These are phyloP conservation scores for Kitagawia praeruptora DNA, from an alignment of 129 eudicot species.

Conservation along the genomic window DNA sequence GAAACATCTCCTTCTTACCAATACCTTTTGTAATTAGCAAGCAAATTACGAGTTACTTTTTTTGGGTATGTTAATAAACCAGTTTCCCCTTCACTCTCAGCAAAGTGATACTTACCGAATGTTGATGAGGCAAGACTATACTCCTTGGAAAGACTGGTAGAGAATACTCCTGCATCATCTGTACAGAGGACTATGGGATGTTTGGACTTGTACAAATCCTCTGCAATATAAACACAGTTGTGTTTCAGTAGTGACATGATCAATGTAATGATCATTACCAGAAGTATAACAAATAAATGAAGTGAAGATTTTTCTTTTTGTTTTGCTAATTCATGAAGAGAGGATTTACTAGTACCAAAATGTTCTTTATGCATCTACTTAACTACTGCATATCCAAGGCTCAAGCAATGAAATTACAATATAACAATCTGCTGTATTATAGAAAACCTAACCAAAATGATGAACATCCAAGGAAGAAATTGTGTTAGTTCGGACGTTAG, in stretches of 20 bases:
- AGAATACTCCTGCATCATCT: constrained; percentile 85
- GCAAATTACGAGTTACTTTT: constrained; percentile 10
- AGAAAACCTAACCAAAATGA: constrained; percentile 68
- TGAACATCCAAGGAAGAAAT: constrained; percentile 72
- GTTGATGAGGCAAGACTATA: constrained; percentile 63
- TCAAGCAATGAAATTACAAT: neutral
- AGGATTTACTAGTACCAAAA: neutral
- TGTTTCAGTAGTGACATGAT: constrained; percentile 12
- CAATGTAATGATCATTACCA: neutral
- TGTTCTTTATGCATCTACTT: neutral
- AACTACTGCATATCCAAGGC: neutral
- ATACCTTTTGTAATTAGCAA: constrained; percentile 35
- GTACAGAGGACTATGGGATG: constrained; percentile 88
- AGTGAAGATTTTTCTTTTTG: neutral
- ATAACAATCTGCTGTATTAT: neutral
- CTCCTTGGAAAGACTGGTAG: constrained; percentile 70
- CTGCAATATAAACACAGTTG: constrained; percentile 31
- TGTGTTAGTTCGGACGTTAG: constrained; percentile 73
- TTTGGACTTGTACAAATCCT: constrained; percentile 50
- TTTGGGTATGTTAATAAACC: neutral
- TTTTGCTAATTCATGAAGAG: neutral
- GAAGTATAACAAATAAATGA: too few relatives aligned
- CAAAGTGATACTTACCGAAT: constrained; percentile 41
- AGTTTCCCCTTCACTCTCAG: neutral
- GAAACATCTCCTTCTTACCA: constrained; percentile 54